Evolutionary conservation across 495 filamentous ascomycete species (phyloP).

Genomic region (Amorphotheca resinae): DNA sequence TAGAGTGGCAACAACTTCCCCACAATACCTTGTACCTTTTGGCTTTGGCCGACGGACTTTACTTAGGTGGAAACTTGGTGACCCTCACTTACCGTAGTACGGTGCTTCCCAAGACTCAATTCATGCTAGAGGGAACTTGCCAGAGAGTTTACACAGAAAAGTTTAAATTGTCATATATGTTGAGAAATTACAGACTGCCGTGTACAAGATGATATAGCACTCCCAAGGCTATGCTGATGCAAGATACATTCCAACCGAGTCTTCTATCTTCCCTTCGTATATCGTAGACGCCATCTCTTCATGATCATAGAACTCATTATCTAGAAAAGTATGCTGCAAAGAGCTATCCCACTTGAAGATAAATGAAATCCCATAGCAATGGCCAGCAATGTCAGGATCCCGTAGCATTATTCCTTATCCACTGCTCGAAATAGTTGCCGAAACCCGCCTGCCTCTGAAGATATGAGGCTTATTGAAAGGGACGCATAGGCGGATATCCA

Average conservation of each 20-base stretch:
- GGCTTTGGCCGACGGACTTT: no score
- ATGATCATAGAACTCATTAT: constrained; percentile 9
- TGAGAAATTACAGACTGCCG: no score
- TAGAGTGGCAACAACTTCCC: no score
- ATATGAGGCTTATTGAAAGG: not conserved
- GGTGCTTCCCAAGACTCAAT: no score
- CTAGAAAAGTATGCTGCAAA: not conserved
- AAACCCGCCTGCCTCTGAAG: no score
- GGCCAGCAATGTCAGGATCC: constrained; percentile 6
- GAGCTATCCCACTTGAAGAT: constrained; percentile 1
- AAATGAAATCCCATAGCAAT: constrained; percentile 6
- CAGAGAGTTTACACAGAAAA: no score
- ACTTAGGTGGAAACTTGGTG: no score
- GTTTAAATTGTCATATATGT: no score
- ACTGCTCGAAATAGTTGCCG: not conserved
- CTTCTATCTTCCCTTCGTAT: constrained; percentile 1
- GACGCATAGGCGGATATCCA: constrained; percentile 13
- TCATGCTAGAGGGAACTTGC: no score
- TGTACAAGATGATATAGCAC: not conserved
- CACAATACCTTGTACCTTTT: no score
- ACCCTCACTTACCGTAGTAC: no score
- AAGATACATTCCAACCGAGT: not conserved
- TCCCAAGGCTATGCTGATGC: constrained; percentile 5
- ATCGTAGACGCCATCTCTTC: constrained; percentile 1
- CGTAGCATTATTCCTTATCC: not conserved